Base-by-base conservation (phyloP, 2,329 filamentous ascomycete species). In the Ophiostoma ips region DNA sequence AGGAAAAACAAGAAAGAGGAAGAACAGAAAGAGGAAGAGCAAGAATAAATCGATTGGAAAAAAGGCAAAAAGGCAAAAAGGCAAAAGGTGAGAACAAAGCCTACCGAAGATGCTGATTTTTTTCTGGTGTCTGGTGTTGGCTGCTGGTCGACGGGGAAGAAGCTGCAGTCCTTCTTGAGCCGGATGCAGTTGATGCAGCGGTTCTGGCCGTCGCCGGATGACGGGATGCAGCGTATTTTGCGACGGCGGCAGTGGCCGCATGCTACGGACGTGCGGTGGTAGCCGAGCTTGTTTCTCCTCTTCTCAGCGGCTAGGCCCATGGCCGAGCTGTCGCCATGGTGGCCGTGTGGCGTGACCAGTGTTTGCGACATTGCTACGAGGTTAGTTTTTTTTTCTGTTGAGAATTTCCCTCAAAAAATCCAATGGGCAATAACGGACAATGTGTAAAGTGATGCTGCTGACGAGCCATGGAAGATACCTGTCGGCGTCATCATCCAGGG, bases 131-230 rank as follows among this genome's bases (percentile, higher is more conserved):
- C 68, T 41, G 68, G 71, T 28, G 76, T 71, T 24, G 76, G 77
- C 57, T 79, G 75, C 62, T 88, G 85, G 56, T 95, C 88, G 19
- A 95, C 89, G 0, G 89, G 86, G 58, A 82, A 85, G 66, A 94
- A 96, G 62, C 84, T 87, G 66, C 90, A 96, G 56, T 95, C 87
- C 61, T 94, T 95, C 66, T 94, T 94, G 61, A 96, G 70, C 44
- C 88, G 81, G 60, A 95, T 94, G 67, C 90, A 96, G 68, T 94
- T 95, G 56, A 84, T 79, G 67, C 90, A 96, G 56, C 88, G 81
- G 43, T 81, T 81, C 60, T 86, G 78, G 10, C 73, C 63, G 58
- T 94, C 87, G 55, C 81, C 79, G 46, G 78, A 73, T 9, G 85
- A 79, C 40, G 87, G 75, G 48, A 95, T 79, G 65, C 90, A 96